These are phyloP conservation scores for Amanita subjunquillea DNA, from an alignment of 768 basidiomycete species.

Conservation along the genomic window DNA sequence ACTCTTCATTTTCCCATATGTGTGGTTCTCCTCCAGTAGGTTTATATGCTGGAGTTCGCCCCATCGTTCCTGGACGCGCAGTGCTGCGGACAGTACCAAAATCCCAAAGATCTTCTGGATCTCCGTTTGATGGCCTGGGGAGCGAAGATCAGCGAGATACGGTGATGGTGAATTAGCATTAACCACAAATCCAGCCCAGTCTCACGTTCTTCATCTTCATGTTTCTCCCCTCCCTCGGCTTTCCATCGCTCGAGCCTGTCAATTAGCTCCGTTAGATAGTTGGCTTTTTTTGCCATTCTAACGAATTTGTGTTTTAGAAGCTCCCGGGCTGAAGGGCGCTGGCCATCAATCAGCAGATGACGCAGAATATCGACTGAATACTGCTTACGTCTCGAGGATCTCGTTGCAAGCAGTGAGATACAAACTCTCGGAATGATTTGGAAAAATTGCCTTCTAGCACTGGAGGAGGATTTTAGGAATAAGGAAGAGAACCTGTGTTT, in stretches of 20 bases:
- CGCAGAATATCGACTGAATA: background rate
- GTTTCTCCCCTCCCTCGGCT: conserved; percentile 73
- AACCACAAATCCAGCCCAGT: conserved; percentile 54
- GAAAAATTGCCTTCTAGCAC: conserved; percentile 85
- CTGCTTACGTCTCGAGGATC: conserved; percentile 80
- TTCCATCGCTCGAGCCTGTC: conserved; percentile 93
- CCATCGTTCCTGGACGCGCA: conserved; percentile 48
- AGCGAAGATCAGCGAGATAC: conserved; percentile 1
- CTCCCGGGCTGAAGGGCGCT: conserved; percentile 94
- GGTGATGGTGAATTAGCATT: conserved; percentile 5
- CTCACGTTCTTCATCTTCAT: conserved; percentile 62
- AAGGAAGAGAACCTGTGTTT: conserved; percentile 81
- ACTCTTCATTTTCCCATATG: conserved; percentile 73
- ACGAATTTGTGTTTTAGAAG: conserved; percentile 95
- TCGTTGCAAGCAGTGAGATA: conserved; percentile 83
- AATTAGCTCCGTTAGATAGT: conserved; percentile 90
- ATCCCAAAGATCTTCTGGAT: conserved; percentile 88
- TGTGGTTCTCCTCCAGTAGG: conserved; percentile 56
- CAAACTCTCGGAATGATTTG: conserved; percentile 90
- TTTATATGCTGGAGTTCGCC: conserved; percentile 48
- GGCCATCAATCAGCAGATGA: conserved; percentile 13
- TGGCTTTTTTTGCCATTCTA: conserved; percentile 89
- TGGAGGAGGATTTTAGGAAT: conserved; percentile 98
- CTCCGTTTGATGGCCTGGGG: conserved; percentile 41
- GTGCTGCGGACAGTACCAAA: conserved; percentile 91